phyloP scores from a whole-genome alignment of 140 eudicot species.

The Flaveria floridana region DNA sequence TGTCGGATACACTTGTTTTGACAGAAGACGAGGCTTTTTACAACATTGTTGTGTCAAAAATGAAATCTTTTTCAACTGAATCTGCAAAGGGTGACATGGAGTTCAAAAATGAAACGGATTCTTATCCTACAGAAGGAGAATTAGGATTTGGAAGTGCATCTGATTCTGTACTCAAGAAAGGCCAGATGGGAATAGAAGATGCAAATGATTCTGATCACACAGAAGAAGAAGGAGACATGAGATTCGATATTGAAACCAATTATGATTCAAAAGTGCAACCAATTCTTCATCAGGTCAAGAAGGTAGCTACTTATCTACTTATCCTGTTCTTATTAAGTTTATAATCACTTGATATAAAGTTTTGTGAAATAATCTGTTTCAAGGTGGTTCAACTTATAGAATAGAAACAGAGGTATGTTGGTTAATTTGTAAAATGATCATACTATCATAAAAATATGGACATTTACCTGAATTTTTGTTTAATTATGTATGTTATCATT shows the following conservation, averaged over 20 bases:
- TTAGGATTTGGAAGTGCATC: not conserved
- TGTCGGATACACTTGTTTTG: constrained; percentile 30
- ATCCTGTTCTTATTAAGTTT: not conserved
- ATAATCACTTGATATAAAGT: not conserved
- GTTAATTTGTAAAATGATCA: not conserved
- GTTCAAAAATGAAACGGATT: not conserved
- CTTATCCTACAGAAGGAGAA: constrained; percentile 12
- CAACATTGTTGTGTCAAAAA: not conserved
- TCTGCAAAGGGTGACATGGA: constrained; percentile 6
- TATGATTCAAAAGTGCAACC: constrained; percentile 15
- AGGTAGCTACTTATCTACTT: constrained; percentile 21
- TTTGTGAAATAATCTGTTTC: not conserved
- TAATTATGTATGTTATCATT: not conserved
- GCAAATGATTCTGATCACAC: constrained; percentile 2
- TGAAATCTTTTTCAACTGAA: not conserved
- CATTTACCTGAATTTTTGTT: not conserved
- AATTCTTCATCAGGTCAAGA: constrained; percentile 13
- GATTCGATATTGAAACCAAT: not conserved
- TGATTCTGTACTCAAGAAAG: constrained; percentile 3
- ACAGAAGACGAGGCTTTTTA: constrained; percentile 13
- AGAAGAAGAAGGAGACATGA: not conserved
- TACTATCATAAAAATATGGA: not conserved
- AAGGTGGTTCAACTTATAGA: constrained; percentile 2
- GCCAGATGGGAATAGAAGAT: not conserved
- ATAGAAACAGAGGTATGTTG: not conserved